phyloP scores from a whole-genome alignment of 1,284 basidiomycete genomes.

The Pseudozyma hubeiensis region DNA sequence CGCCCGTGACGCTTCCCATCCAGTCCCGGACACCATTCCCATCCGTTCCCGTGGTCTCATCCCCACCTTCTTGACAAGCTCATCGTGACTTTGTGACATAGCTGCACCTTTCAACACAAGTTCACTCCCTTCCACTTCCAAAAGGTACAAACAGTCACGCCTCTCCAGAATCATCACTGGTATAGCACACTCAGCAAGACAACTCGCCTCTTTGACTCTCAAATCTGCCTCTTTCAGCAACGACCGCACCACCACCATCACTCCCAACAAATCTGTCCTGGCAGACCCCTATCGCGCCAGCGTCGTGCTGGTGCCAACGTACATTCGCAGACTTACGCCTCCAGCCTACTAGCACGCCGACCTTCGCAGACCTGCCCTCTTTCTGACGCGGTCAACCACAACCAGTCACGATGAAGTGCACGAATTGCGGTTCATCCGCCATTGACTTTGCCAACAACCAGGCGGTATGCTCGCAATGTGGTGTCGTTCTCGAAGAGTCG shows the following conservation, averaged over 20 bases:
- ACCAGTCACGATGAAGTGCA: conserved; percentile 54
- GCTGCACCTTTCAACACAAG: not conserved
- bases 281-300: not conserved
- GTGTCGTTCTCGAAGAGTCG: conserved; percentile 86
- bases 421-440: conserved; percentile 58
- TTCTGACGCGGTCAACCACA: not conserved
- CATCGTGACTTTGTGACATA: not conserved
- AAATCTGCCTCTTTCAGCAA: not conserved
- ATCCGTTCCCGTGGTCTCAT: not conserved
- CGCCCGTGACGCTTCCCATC: conserved; percentile 3
- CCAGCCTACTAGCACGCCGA: not conserved
- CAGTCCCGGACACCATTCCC: conserved; percentile 10
- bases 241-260: not conserved
- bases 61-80: not conserved
- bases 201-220: not conserved
- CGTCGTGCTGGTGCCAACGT: not conserved
- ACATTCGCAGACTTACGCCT: not conserved
- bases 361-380: not conserved
- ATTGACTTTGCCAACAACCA: conserved; percentile 62
- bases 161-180: no score
- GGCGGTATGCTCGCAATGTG: conserved; percentile 64
- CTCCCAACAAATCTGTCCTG: no score
- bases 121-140: no score
- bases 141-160: no score
- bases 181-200: no score